phyloP scores from a whole-genome alignment of 495 filamentous ascomycete species.

The Aspergillus mulundensis region DNA sequence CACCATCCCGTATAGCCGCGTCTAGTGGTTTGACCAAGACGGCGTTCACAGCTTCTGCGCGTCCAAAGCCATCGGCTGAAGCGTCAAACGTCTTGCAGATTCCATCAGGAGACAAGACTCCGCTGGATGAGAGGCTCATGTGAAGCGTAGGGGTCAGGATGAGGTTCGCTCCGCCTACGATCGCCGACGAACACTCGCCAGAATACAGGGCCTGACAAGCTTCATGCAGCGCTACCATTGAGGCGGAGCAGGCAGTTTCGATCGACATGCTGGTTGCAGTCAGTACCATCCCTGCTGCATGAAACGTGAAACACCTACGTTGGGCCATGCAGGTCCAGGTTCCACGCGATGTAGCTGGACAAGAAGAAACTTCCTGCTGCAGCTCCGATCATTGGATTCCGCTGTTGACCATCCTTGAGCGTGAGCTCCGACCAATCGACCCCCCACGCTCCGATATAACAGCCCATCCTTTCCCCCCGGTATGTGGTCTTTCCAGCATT shows the following conservation, averaged over 20 bases:
- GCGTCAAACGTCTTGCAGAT: constrained; percentile 58
- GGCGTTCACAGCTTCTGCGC: constrained; percentile 51
- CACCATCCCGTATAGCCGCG: constrained; percentile 31
- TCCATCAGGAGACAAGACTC: constrained; percentile 24
- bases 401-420: background rate
- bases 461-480: background rate
- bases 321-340: background rate
- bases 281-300: background rate
- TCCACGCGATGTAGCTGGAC: background rate
- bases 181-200: constrained; percentile 35
- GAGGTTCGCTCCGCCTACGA: constrained; percentile 37
- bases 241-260: constrained; percentile 38
- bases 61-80: constrained; percentile 59
- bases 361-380: background rate
- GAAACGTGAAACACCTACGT: background rate
- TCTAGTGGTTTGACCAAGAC: constrained; percentile 33
- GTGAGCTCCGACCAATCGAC: background rate
- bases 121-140: constrained; percentile 21
- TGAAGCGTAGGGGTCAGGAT: constrained; percentile 33
- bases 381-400: background rate
- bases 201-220: constrained; percentile 30
- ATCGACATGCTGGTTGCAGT: constrained; percentile 19
- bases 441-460: background rate
- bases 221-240: constrained; percentile 28
- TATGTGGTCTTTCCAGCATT: background rate